Base-by-base conservation (phyloP, 2,329 filamentous ascomycete species). In the Colletotrichum simmondsii region DNA sequence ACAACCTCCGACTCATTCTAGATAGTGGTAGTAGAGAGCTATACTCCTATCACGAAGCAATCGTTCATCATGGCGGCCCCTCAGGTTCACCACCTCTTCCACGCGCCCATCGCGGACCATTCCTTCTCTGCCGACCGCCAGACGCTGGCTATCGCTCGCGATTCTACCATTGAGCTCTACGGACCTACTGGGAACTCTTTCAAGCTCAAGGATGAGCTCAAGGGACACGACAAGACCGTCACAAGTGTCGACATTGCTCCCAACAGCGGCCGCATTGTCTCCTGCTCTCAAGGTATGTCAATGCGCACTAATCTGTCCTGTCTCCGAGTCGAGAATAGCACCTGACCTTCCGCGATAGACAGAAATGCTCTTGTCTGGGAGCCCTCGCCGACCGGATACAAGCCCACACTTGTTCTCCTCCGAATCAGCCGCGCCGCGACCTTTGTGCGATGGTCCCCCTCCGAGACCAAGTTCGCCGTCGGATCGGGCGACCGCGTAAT, bases 351-450 rank as follows among this genome's bases (percentile, higher is more conserved):
- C 19, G 30, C 35, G 12, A 42, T 65, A 97, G 97, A 99, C 84
- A 94, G 97, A 78, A 99, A 99, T 83, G 97, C 97, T 74, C 93
- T 98, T 77, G 97, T 99, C 65, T 99, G 97, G 97, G 97, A 99
- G 81, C 94, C 94, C 24, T 95, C 95, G n/a, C 90, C 94, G 1
- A 89, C 91, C 53, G 96, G 95, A 69, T 99, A 97, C 91, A 98
- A 98, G 85, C 97, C 97, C 4, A 99, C 97, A 0, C 91, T 99
- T 66, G 97, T 99, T 22, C 92, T 99, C 73, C 93, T 99, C 63
- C 94, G 97, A 80, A 98, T 99, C 86, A 98, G 97, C 85, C 92
- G 97, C 74, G 97, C 97, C 22, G 97, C 97, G 4, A 99, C 97
- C 0, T 98, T 96, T 80, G 97, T 98, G 63, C 94, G 97, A 79